Base-by-base conservation (phyloP, 768 basidiomycete species). In the Mycena epipterygia region DNA sequence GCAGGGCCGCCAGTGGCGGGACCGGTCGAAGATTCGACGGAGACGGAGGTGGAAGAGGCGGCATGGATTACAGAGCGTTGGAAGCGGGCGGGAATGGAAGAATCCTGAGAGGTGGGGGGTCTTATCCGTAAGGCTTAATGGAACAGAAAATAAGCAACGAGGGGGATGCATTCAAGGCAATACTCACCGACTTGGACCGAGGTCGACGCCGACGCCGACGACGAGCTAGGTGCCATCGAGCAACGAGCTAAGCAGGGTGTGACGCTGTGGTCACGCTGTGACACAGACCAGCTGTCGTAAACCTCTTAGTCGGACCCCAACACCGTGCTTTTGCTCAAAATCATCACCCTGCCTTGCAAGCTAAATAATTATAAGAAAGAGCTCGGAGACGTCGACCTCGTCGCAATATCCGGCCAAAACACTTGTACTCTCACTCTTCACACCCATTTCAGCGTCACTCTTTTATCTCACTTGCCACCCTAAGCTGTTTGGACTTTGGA, bases 101-200 rank as follows among this genome's bases (percentile, higher is more conserved):
- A 86, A 84, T 98, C 96, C 80, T 97, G 93, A 37, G 87, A 81
- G 49, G 95, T 95, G 49, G 93, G 88, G 32, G 97, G 97, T 70
- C 96, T 91, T 73, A 98, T 96, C 75, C 97, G 93, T 75, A 98
- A 86, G 76, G 96, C 97, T n/a, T 89, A 70, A 55, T 59, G 68
- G 66, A 68, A 41, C 63, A 21, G 61, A 23, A 52, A 32, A 32
- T 55, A 55, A 59, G 25, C 16, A 42, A 64, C 17, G 44, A 51
- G 27, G 51, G 55, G 29, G 30, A 42, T 37, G n/a, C 2, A 16
- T 48, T 25, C 8, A 11, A 48, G 23, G 42, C 21, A 17, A 29
- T 62, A 90, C 95, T 86, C 62, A 93, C 95, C 95, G 82, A 96
- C 95, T 96, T 96, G 94, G 62, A 96, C 95, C 74, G 95, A 95